Base-by-base conservation (phyloP, 768 basidiomycete genomes). In the Boletus sp. region DNA sequence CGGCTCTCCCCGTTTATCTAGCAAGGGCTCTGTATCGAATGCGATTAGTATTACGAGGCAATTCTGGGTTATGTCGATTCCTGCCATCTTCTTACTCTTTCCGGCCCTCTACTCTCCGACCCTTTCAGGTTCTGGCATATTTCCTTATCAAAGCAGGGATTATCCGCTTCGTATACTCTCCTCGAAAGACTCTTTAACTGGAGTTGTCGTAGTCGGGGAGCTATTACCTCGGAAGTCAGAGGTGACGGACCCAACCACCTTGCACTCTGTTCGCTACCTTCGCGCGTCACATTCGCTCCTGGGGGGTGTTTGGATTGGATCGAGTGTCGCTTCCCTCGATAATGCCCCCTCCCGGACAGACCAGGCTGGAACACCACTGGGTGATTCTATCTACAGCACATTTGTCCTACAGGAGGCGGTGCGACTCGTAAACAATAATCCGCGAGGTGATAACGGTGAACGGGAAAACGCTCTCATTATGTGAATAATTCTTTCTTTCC, bases 341-440 rank as follows among this genome's bases (percentile, higher is more conserved):
- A 68, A 76, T 28, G 72, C 69, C 35, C 70, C 73, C 15, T 74
- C 80, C 15, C 52, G 77, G 11, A 73, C 71, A 36, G 85, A 93
- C 65, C 77, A 78, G 18, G 76, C 76, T 46, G 82, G 83, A 8
- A 77, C 72, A 2, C 75, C 75, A 4, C 72, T 90, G 1, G 89
- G 89, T 11, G 89, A 92, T 64, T 90, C 90, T 2, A 86, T 95
- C 47, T 96, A 96, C 68, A 80, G 77, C 20, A 80, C 93, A 0
- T 98, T 98, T 68, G 79, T 89, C 7, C 69, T 97, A 17, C 95
- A 98, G 69, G 96, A 98, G 67, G 90, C 89, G 2, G 87, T 78
- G 14, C 81, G 91, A 10, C 71, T 98, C 32, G 82, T 88, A 12
- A 78, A 85, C 57, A 82, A 78, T 47, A 78, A 81, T 9, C 64